Evolutionary conservation across 371 early-diverging fungal species (phyloP), one percentile per base, ranked within the genome.

Genomic region (Rhizopus sp.): DNA sequence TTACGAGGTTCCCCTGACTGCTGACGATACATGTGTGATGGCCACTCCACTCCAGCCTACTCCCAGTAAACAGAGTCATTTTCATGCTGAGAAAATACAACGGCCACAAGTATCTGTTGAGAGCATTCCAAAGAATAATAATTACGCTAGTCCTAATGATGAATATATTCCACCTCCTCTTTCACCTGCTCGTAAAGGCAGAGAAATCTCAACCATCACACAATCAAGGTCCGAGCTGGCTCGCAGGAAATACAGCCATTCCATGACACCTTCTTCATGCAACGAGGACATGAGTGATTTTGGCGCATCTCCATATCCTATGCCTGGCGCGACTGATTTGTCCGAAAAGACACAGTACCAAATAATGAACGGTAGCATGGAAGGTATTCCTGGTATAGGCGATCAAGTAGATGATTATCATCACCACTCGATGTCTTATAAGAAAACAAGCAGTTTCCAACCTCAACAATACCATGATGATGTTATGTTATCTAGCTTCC

Each of bases 211-310:
- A 46, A 17, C 23, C 44, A 46, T 7, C 31, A 39, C 44, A 4
- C 7, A 12, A 10, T 3, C 44, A 44, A 7, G 42, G 7, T 15
- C 39, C 17, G 30, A 35, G 4, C 29, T 49, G n/a, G 39, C 35
- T 6, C 37, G n/a, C 16, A 32, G 41, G 7, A 6, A 35, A 8
- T 50, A 58, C 12, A 50, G 33, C 3, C 50, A 45, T 33, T 51
- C 41, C 8, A 50, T 49, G 45, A 58, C 41, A 1, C 44, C 39
- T 17, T 8, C n/a, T 1, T 29, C 57, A 35, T 42, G 52, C 30
- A 31, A 58, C 39, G 50, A 50, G 35, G 59, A 58, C 37, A 51
- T 58, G 42, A 45, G 52, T 13, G 59, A 58, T 30, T 58, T 58
- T 51, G 59, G 59, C n/a, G 3, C 7, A 15, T 23, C 23, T 23